These are phyloP conservation scores for Caloboletus inedulis DNA, from an alignment of 1,284 basidiomycete species.

Conservation along the genomic window DNA sequence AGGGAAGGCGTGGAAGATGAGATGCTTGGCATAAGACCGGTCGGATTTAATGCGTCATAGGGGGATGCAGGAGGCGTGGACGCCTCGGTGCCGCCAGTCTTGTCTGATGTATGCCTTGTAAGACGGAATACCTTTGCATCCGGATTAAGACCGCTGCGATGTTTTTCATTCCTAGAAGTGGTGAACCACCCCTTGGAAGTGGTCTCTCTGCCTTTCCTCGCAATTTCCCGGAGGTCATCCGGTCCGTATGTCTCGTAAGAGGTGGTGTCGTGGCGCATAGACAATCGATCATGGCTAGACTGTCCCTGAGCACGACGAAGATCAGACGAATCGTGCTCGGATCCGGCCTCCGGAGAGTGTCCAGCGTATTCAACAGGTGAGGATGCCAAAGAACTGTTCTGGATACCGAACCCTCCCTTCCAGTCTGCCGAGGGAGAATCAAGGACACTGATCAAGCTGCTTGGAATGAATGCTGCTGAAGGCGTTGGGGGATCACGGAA, in stretches of 20 bases:
- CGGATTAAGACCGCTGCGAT: slow-evolving; percentile 71
- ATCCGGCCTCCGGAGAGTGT: slow-evolving; percentile 18
- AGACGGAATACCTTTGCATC: slow-evolving; percentile 81
- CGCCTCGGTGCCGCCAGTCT: slow-evolving; percentile 15
- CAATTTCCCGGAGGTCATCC: slow-evolving; percentile 11
- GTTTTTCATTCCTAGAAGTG: slow-evolving; percentile 40
- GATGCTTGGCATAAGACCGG: slow-evolving; percentile 42
- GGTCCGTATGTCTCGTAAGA: slow-evolving; percentile 36
- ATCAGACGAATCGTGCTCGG: slow-evolving; percentile 43
- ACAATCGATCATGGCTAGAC: slow-evolving; percentile 36
- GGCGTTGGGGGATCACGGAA: slow-evolving; percentile 46
- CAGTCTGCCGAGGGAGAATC: slow-evolving; percentile 40
- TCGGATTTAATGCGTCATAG: slow-evolving; percentile 59
- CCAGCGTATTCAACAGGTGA: slow-evolving; percentile 37
- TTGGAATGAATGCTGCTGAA: slow-evolving; percentile 54
- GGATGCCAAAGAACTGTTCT: slow-evolving; percentile 30
- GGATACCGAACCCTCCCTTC: slow-evolving; percentile 21
- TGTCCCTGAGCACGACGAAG: slow-evolving; percentile 35
- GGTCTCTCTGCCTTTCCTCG: slow-evolving; percentile 16
- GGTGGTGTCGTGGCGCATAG: slow-evolving; percentile 35
- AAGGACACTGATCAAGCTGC: slow-evolving; percentile 55
- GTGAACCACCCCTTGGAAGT: slow-evolving; percentile 52
- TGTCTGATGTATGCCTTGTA: slow-evolving; percentile 31
- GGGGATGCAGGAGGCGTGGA: slow-evolving; percentile 14
- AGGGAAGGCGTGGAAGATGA: slow-evolving; percentile 46